Percentiles rank a stretch among this genome's conserved stretches.
Evolutionary conservation across 371 early-diverging fungal genomes (phyloP).

Genomic region (Nematocida sp.): DNA sequence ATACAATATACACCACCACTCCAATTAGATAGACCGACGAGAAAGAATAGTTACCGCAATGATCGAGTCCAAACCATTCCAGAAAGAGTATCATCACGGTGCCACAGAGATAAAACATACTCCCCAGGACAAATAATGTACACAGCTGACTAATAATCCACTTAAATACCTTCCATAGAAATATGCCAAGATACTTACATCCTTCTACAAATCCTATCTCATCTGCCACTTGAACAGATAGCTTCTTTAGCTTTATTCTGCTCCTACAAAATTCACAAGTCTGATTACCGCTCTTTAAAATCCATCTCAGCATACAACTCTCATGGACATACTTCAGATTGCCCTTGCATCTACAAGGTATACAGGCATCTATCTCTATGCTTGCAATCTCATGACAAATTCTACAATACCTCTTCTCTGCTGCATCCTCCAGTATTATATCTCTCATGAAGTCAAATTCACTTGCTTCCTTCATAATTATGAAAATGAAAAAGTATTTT

Average conservation of each 20-base stretch:
- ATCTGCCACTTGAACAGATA: too few relatives aligned
- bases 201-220: too few relatives aligned
- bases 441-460: neutral
- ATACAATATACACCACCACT: too few relatives aligned
- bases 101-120: too few relatives aligned
- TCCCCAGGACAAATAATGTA: too few relatives aligned
- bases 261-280: conserved; percentile 54
- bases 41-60: too few relatives aligned
- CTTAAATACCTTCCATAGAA: too few relatives aligned
- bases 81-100: too few relatives aligned
- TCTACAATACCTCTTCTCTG: conserved; percentile 40
- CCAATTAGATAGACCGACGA: too few relatives aligned
- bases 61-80: too few relatives aligned
- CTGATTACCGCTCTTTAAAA: conserved; percentile 13
- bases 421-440: neutral
- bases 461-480: neutral
- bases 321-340: conserved; percentile 55
- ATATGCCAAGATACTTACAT: too few relatives aligned
- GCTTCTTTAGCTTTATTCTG: conserved; percentile 26
- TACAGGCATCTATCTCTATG: conserved; percentile 24
- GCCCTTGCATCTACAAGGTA: conserved; percentile 60
- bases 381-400: conserved; percentile 51
- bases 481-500: conserved; percentile 7
- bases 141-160: too few relatives aligned
- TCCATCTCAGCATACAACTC: conserved; percentile 55